A percentile compares a stretch with the other conserved stretches of the same genome.
These are phyloP conservation scores for Fusarium falciforme DNA, from an alignment of 2,329 filamentous ascomycete species.

Conservation along the genomic window DNA sequence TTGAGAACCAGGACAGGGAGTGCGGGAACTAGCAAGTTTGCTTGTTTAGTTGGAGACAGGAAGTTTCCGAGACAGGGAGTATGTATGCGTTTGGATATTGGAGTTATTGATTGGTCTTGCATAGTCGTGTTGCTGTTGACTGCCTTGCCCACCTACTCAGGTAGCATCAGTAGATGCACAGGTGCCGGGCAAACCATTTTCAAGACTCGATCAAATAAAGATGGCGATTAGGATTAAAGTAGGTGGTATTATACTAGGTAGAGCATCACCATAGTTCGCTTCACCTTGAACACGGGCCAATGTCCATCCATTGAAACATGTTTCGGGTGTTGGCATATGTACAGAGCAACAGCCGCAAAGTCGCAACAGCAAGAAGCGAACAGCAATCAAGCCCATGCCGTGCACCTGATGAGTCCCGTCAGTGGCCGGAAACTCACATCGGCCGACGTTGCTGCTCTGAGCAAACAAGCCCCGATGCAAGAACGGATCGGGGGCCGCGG, in stretches of 20 bases:
- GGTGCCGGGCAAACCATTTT: background rate
- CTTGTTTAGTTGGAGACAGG: background rate
- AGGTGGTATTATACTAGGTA: background rate
- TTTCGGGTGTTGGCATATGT: slow-evolving; percentile 26
- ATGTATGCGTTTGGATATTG: background rate
- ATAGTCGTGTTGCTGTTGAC: background rate
- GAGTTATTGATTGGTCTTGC: background rate
- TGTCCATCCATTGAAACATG: slow-evolving; percentile 17
- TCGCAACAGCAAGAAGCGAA: slow-evolving; percentile 7
- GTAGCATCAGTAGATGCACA: background rate
- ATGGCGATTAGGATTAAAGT: background rate
- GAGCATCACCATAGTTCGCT: background rate
- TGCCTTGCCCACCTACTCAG: background rate
- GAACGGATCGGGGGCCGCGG: slow-evolving; percentile 30
- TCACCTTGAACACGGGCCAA: background rate
- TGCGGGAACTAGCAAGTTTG: background rate
- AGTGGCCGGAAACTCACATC: slow-evolving; percentile 11
- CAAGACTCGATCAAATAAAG: background rate
- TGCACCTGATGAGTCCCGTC: background rate
- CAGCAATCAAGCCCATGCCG: background rate
- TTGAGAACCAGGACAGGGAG: background rate
- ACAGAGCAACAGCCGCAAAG: background rate
- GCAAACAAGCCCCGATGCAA: slow-evolving; percentile 18
- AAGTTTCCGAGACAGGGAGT: background rate
- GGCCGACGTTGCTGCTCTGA: slow-evolving; percentile 13